These are phyloP conservation scores for Backusella morwellensis DNA, from an alignment of 192 early-diverging fungal genomes.

Conservation along the genomic window DNA sequence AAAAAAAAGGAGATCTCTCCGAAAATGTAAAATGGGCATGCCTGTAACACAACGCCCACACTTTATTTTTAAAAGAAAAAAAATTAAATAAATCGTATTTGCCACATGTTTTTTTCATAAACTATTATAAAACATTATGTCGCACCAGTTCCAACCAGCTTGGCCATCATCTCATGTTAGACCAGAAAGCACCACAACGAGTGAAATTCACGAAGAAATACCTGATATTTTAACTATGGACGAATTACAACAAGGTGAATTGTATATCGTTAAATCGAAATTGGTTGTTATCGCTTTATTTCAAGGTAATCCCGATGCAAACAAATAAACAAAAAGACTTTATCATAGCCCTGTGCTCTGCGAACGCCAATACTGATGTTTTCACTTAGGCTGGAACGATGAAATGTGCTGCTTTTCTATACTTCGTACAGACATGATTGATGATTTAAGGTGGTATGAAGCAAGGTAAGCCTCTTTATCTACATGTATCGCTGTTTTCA, in stretches of 20 bases:
- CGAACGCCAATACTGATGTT: not conserved
- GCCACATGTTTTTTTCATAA: slow-evolving; percentile 6
- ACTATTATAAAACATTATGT: not conserved
- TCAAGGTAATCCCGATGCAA: slow-evolving; percentile 23
- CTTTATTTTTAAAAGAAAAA: not conserved
- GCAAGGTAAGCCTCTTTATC: slow-evolving; percentile 10
- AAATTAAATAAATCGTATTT: not conserved
- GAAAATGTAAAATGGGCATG: not conserved
- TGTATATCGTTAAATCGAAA: slow-evolving; percentile 36
- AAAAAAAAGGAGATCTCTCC: not conserved
- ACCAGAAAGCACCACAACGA: not conserved
- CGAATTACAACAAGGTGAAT: slow-evolving; percentile 33
- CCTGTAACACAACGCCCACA: not conserved
- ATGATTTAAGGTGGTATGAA: slow-evolving; percentile 34
- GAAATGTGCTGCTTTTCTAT: slow-evolving; percentile 41
- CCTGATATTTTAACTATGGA: slow-evolving; percentile 5
- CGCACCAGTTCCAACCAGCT: not conserved
- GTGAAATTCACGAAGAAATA: not conserved
- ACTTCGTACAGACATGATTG: slow-evolving; percentile 33
- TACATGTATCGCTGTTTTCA: not conserved
- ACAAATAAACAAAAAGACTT: not conserved
- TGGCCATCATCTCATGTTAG: not conserved
- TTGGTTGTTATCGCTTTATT: slow-evolving; percentile 31
- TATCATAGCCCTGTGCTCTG: not conserved
- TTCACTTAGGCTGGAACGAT: slow-evolving; percentile 36